A percentile compares a stretch with the other conserved stretches of the same genome.
Conservation (phyloP, 139 green algal genomes). For the Coelastrella sp. region DNA sequence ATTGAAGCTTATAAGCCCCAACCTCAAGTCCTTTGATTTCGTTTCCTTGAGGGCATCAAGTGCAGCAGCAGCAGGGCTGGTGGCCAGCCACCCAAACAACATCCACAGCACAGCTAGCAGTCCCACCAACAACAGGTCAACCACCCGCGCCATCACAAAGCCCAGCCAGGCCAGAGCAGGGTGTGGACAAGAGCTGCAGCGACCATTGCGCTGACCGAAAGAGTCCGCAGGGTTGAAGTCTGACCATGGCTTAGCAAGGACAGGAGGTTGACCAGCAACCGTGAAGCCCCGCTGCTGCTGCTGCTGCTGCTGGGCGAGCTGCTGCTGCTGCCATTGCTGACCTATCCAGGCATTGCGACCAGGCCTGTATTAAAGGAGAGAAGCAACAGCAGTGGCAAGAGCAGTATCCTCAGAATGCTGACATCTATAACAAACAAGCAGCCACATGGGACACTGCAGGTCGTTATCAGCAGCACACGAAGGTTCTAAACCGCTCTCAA, state of each 20-base stretch:
- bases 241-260: conserved; percentile 26
- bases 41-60: too few species aligned
- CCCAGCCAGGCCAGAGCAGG: not conserved
- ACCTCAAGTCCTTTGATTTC: not conserved
- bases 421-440: not conserved
- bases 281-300: not conserved
- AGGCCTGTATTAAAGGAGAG: conserved; percentile 18
- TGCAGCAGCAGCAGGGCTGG: too few species aligned
- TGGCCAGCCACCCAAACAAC: too few species aligned
- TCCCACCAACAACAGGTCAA: conserved; percentile 17
- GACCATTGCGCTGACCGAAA: conserved; percentile 26
- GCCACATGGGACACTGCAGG: too few species aligned
- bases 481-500: too few species aligned
- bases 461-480: too few species aligned
- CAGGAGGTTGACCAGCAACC: not conserved
- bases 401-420: not conserved
- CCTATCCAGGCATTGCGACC: not conserved
- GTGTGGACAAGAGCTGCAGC: conserved; percentile 10
- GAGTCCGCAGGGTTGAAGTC: not conserved
- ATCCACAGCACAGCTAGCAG: conserved; percentile 14
- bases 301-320: conserved; percentile 8
- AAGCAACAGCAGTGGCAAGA: not conserved
- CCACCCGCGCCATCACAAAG: not conserved
- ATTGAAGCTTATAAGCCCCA: too few species aligned
- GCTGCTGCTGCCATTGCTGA: not conserved